Evolutionary conservation across 768 basidiomycete species (phyloP).

Genomic region (Podaxis sp.): DNA sequence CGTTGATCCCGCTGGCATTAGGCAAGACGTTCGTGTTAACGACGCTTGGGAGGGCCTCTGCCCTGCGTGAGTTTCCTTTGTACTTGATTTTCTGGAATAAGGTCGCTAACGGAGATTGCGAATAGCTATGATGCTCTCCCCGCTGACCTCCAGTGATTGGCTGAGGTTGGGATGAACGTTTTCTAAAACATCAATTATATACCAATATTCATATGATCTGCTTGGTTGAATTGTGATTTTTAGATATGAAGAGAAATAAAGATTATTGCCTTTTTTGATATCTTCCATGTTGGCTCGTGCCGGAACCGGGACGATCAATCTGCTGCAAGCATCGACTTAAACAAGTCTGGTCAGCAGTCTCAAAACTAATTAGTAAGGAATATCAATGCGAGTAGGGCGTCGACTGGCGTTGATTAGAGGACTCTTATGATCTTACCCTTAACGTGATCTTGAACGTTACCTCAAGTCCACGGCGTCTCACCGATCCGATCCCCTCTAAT

Average conservation of each 20-base stretch:
- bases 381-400: too few species aligned
- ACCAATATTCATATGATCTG: not conserved
- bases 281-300: not conserved
- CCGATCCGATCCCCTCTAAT: too few species aligned
- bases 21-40: constrained; percentile 5
- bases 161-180: not conserved
- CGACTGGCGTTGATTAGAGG: too few species aligned
- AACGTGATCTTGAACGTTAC: too few species aligned
- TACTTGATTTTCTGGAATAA: not conserved
- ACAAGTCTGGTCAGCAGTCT: too few species aligned
- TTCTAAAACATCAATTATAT: not conserved
- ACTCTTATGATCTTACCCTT: too few species aligned
- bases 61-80: constrained; percentile 13
- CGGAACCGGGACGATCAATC: too few species aligned
- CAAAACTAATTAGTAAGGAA: too few species aligned
- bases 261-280: not conserved
- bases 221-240: not conserved
- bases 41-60: constrained; percentile 13
- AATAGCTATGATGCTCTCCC: constrained; percentile 5
- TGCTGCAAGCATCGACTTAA: too few species aligned
- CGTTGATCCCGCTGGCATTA: constrained; percentile 3
- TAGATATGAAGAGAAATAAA: not conserved
- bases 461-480: too few species aligned
- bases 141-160: not conserved
- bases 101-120: not conserved